Percentiles rank a stretch among this genome's conserved stretches.
phyloP scores from a whole-genome alignment of 2,329 filamentous ascomycete species.

The Magnaporthiopsis rhizophila region DNA sequence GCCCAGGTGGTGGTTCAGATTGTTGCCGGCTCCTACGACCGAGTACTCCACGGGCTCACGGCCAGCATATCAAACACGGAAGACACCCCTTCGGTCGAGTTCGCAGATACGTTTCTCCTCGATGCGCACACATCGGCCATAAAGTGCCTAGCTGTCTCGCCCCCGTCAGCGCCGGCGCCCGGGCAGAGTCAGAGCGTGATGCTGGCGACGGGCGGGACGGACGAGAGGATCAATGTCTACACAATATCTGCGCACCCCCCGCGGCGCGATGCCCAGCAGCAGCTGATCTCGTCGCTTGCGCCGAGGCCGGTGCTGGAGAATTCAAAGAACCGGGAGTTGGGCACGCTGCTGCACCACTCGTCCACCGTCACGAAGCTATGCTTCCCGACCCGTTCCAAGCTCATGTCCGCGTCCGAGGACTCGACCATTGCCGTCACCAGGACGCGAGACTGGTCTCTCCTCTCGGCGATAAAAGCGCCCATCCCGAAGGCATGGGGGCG shows the following conservation, averaged over 20 bases:
- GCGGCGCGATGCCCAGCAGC: constrained; percentile 38
- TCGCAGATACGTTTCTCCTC: constrained; percentile 92
- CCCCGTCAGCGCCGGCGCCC: constrained; percentile 52
- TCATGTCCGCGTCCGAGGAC: constrained; percentile 83
- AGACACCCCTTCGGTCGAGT: constrained; percentile 40
- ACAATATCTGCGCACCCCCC: constrained; percentile 67
- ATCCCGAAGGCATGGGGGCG: constrained; percentile 71
- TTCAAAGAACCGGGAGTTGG: constrained; percentile 78
- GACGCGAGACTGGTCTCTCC: constrained; percentile 79
- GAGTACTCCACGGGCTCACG: constrained; percentile 82
- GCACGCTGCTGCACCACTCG: constrained; percentile 77
- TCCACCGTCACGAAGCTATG: constrained; percentile 70
- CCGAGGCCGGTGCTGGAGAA: constrained; percentile 70
- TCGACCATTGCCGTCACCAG: constrained; percentile 83
- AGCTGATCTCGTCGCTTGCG: constrained; percentile 58
- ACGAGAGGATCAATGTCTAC: constrained; percentile 94
- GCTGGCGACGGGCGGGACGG: constrained; percentile 83
- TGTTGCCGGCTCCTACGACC: constrained; percentile 87
- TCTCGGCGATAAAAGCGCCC: constrained; percentile 84
- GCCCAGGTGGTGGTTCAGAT: constrained; percentile 57
- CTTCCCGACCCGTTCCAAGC: constrained; percentile 80
- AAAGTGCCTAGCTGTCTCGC: constrained; percentile 79
- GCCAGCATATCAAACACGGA: constrained; percentile 48
- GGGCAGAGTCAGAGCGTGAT: constrained; percentile 73
- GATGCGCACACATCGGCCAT: constrained; percentile 87